Percentiles rank a stretch among this genome's conserved stretches.
Conservation (phyloP, 495 filamentous ascomycete species). For the Xylona heveae region DNA sequence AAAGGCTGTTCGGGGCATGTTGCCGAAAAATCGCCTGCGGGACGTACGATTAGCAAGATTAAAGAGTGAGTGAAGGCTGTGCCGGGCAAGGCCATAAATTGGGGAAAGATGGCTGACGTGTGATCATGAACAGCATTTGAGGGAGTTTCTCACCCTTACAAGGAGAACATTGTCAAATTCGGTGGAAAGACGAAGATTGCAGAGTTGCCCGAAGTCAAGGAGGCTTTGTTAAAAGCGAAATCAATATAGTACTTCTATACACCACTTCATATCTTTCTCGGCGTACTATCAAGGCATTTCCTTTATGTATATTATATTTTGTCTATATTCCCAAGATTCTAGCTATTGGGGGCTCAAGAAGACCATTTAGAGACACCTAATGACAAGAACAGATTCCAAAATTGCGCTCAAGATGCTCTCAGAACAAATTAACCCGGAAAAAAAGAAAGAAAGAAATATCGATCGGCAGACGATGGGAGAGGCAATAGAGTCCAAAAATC, state of each 20-base stretch:
- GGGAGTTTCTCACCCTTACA: constrained; percentile 74
- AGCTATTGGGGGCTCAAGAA: too few relatives aligned
- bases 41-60: constrained; percentile 70
- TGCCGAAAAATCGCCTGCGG: constrained; percentile 88
- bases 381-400: too few relatives aligned
- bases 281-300: background rate
- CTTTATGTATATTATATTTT: constrained; percentile 1
- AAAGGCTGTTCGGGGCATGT: constrained; percentile 84
- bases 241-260: background rate
- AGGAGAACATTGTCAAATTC: constrained; percentile 64
- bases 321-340: background rate
- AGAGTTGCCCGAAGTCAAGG: constrained; percentile 23
- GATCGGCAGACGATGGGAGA: too few relatives aligned
- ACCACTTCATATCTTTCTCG: background rate
- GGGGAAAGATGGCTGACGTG: too few relatives aligned
- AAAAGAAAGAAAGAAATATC: too few relatives aligned
- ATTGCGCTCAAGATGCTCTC: too few relatives aligned
- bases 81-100: too few relatives aligned
- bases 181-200: constrained; percentile 20
- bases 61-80: constrained; percentile 39
- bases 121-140: constrained; percentile 67
- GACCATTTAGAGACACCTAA: too few relatives aligned
- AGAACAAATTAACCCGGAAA: too few relatives aligned
- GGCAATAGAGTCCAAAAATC: background rate
- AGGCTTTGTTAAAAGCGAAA: constrained; percentile 10